These are phyloP conservation scores for Colletotrichum sp. DNA, from an alignment of 2,329 filamentous ascomycete species.

Conservation along the genomic window DNA sequence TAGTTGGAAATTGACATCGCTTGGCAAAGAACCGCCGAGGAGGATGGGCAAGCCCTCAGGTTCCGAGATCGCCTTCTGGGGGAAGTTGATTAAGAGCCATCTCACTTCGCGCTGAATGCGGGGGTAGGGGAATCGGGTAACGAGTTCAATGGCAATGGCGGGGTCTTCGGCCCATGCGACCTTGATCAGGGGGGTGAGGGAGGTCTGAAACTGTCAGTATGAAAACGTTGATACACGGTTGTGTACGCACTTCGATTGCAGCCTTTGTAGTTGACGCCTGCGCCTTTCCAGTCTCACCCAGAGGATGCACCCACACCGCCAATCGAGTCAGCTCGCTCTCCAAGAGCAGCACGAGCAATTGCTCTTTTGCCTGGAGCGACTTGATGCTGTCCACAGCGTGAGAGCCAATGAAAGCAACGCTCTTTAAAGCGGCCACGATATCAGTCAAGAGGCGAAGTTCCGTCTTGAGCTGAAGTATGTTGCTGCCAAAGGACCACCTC, in stretches of 20 bases:
- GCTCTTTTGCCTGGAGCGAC: constrained; percentile 78
- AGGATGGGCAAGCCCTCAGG: constrained; percentile 84
- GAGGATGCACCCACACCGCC: constrained; percentile 86
- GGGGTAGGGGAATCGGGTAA: constrained; percentile 77
- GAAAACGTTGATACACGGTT: neutral
- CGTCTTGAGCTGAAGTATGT: constrained; percentile 90
- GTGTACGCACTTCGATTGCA: constrained; percentile 39
- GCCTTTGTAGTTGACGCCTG: constrained; percentile 12
- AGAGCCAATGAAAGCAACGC: constrained; percentile 64
- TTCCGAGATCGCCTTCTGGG: constrained; percentile 81
- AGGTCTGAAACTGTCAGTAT: constrained; percentile 43
- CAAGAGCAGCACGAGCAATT: constrained; percentile 79
- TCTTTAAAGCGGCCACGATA: constrained; percentile 70
- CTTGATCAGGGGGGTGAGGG: constrained; percentile 68
- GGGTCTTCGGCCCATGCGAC: constrained; percentile 89
- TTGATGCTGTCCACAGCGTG: constrained; percentile 60
- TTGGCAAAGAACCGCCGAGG: constrained; percentile 76
- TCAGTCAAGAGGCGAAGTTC: constrained; percentile 84
- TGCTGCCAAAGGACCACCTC: constrained; percentile 95
- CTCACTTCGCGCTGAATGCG: constrained; percentile 78
- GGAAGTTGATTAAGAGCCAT: constrained; percentile 79
- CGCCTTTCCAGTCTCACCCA: constrained; percentile 57
- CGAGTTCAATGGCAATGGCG: constrained; percentile 85
- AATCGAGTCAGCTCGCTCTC: constrained; percentile 85
- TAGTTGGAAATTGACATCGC: constrained; percentile 82